Evolutionary conservation across 2,329 filamentous ascomycete genomes (phyloP), one percentile per base, ranked within the genome.

Genomic region (Colletotrichum gigasporum): DNA sequence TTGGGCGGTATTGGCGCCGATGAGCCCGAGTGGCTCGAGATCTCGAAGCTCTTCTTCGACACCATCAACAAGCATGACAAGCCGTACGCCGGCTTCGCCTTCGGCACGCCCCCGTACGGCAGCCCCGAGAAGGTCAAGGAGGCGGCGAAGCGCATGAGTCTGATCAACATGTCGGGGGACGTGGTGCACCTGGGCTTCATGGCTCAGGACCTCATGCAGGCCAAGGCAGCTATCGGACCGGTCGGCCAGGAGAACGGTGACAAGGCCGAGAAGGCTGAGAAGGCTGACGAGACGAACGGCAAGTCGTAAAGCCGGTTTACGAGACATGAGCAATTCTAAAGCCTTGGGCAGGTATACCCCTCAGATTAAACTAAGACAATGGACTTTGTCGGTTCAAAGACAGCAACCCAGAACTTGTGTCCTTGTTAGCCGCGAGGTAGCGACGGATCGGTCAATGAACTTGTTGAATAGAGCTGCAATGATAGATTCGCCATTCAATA

Each of bases 61-160:
- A 74, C 75, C 5, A 51, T 82, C 2, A 75, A 76, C 69, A 83
- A 83, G 71, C 81, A 83, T 67, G 73, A 83, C 69, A 83, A 79
- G 73, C 80, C 81, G 8, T 73, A 71, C 16, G 71, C 67, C 12
- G 75, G 76, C 16, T 78, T 78, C 35, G 70, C 70, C 5, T 69
- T 78, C n/a, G 16, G 44, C 34, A 63, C 16, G 16, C 67, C 72
- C 20, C 72, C 72, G 7, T 70, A 56, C 11, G 72, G 72, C 3
- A 57, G 66, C 12, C 52, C 69, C 3, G 72, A 75, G 34, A 52
- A 20, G 9, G 18, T 76, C 22, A 66, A 65, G 62, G 67, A 74
- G 66, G 65, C 68, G 2, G 61, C 61, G 6, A 68, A 74, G 65
- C 58, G 70, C 57, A 69, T 75, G 71, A 67, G 69, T 52, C 67